A percentile compares a stretch with the other conserved stretches of the same genome.
Evolutionary conservation across 768 basidiomycete genomes (phyloP).

Genomic region (Steccherinum ochraceum): DNA sequence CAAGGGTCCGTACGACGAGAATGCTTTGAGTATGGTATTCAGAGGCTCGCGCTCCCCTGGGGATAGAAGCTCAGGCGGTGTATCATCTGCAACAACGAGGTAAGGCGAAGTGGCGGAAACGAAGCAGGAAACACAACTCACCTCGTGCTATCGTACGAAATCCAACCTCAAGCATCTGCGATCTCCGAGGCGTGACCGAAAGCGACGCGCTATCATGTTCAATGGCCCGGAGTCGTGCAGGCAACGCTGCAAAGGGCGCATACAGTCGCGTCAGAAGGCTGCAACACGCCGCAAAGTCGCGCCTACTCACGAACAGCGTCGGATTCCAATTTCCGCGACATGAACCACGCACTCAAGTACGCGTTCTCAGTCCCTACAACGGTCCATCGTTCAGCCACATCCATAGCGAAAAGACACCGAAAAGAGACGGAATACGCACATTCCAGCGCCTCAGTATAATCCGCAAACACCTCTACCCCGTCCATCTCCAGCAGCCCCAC

Average conservation of each 20-base stretch:
- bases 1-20: constrained; percentile 64
- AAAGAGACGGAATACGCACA: constrained; percentile 42
- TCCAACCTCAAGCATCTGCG: constrained; percentile 66
- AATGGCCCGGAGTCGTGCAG: constrained; percentile 41
- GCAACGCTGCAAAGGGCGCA: constrained; percentile 35
- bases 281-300: too few species aligned
- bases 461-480: constrained; percentile 75
- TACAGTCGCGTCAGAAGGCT: too few species aligned
- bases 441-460: constrained; percentile 88
- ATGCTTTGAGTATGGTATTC: constrained; percentile 70
- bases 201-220: constrained; percentile 29
- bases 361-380: constrained; percentile 88
- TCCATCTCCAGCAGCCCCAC: constrained; percentile 77
- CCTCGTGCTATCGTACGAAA: constrained; percentile 62
- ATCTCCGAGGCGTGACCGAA: constrained; percentile 59
- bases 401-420: constrained; percentile 1
- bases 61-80: constrained; percentile 19
- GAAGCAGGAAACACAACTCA: constrained; percentile 20
- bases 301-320: constrained; percentile 38
- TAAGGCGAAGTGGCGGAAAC: neutral
- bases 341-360: constrained; percentile 78
- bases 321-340: constrained; percentile 53
- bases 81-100: constrained; percentile 5
- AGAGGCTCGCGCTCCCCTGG: constrained; percentile 52
- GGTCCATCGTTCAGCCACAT: too few species aligned